Base-by-base conservation (phyloP, 768 basidiomycete genomes). In the Daedaleopsis sinensis region DNA sequence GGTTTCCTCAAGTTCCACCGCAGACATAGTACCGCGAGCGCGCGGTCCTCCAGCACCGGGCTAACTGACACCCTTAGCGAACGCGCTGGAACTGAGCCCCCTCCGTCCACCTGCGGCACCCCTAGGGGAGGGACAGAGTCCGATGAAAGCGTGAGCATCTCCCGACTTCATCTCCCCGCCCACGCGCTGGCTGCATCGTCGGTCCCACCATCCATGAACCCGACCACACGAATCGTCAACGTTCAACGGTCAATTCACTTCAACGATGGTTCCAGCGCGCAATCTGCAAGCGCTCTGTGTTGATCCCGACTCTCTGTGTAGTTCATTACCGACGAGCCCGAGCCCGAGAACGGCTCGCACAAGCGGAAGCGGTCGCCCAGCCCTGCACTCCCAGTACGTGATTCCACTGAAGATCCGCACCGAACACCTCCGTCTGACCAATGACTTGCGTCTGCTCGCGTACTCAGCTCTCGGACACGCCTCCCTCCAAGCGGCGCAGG, bases 401-500 rank as follows among this genome's bases (percentile, higher is more conserved):
- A 1, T 10, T 18, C 9, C 13, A 23, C 21, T 15, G 19, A 10
- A 13, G 21, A 23, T 49, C 21, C 47, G 19, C 47, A 10, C 12
- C 21, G 23, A 10, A 21, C 23, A 32, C 21, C 21, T 49, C 10
- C 6, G 11, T 1, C 47, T 18, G 24, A 21, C 39, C 39, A 12
- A 11, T 42, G 27, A 32, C 27, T 7, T 32, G 27, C 27, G 27
- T 38, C 3, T 27, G 49, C 37, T 36, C 21, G 43, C 32, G 19
- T 42, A 27, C 19, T 9, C 32, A 57, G 55, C 19, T 38, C 3
- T 27, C 46, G 9, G 46, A 43, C 35, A 48, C 13, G 12, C 64
- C 65, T 6, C 65, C 67, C 15, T 49, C 52, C 50, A 70, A 70
- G 37, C 55, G 69, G 52, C 63, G 65, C 43, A 67, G 59, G 57